Percentiles rank a stretch among this genome's conserved stretches.
Evolutionary conservation across 163 green algal genomes (phyloP).

Genomic region (Scenedesmus sp.): DNA sequence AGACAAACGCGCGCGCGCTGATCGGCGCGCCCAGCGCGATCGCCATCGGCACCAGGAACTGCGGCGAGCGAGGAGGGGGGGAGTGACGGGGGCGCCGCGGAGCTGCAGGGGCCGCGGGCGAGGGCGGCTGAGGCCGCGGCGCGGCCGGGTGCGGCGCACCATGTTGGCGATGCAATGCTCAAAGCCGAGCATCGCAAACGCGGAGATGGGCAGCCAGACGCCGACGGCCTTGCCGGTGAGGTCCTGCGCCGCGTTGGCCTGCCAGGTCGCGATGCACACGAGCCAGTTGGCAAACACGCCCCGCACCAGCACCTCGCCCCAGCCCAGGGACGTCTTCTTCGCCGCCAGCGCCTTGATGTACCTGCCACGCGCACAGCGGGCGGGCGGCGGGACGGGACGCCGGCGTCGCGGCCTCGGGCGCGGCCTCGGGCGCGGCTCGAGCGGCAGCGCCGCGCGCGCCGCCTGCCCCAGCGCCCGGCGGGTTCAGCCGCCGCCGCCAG

Average conservation of each 20-base stretch:
- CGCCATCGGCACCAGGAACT: conserved; percentile 79
- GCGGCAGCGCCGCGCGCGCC: no score
- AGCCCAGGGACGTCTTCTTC: conserved; percentile 43
- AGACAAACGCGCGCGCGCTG: conserved; percentile 56
- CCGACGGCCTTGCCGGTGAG: conserved; percentile 71
- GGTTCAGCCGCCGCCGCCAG: no score
- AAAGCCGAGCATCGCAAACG: conserved; percentile 76
- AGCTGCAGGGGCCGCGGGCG: neutral
- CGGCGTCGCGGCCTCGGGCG: no score
- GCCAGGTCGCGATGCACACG: conserved; percentile 76
- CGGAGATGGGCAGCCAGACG: conserved; percentile 78
- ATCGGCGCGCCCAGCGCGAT: conserved; percentile 69
- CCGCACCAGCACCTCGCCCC: conserved; percentile 32
- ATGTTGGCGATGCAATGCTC: conserved; percentile 85
- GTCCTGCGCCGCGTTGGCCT: conserved; percentile 67
- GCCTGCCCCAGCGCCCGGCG: no score
- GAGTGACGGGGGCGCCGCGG: neutral
- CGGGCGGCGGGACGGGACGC: no score
- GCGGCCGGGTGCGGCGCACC: neutral
- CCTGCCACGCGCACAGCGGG: no score
- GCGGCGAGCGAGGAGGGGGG: no score
- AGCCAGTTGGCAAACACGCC: conserved; percentile 80
- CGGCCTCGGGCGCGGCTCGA: no score
- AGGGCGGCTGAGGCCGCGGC: neutral
- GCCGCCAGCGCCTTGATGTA: conserved; percentile 34